Base-by-base conservation (phyloP, 352 stramenopile species). In the Globisporangium cylindrosporum region DNA sequence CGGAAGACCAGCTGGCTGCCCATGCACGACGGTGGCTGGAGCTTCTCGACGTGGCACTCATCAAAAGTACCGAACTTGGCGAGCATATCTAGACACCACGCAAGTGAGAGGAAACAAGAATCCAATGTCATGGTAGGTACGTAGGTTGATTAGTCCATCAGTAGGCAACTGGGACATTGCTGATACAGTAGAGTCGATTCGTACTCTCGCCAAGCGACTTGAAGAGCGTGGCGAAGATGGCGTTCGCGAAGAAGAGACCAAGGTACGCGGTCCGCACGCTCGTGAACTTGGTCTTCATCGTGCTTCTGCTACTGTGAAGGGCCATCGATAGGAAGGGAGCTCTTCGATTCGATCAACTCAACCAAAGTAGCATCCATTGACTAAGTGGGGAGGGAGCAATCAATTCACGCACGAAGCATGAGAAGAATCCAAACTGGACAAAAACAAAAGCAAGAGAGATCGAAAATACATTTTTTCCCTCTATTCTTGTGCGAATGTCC, bases 1-100 rank as follows among this genome's bases (percentile, higher is more conserved):
- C 85, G 82, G 66, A 91, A 92, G 53, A 94, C 73, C 64, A 91
- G 74, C 61, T 94, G 86, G 41, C 90, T 90, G 32, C 86, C 86
- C 1, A 76, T 62, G 27, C 86, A 94, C 6, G 78, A 81, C 24
- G 61, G 56, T 64, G 81, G 79, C 53, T 76, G 72, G 6, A 46
- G 53, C 25, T 46, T 25, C 8, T 90, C n/a, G 25, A 27, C 3
- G 29, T 34, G 70, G 70, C 86, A 94, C 12, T 78, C 72, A 4
- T 73, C 62, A 65, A 94, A 91, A n/a, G 84, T 90, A 56, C 84
- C 85, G 62, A 88, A 90, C 22, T 64, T 76, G 10, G 69, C 69
- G n/a, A 92, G 64, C 8, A 67, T 67, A 0, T 53, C 71, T 80
- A 15, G 2, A 36, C 22, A 20, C 22, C 34, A 38, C 22, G 24